These are phyloP conservation scores for Inga leiocalycina DNA, from an alignment of 306 rosid species.

Conservation along the genomic window DNA sequence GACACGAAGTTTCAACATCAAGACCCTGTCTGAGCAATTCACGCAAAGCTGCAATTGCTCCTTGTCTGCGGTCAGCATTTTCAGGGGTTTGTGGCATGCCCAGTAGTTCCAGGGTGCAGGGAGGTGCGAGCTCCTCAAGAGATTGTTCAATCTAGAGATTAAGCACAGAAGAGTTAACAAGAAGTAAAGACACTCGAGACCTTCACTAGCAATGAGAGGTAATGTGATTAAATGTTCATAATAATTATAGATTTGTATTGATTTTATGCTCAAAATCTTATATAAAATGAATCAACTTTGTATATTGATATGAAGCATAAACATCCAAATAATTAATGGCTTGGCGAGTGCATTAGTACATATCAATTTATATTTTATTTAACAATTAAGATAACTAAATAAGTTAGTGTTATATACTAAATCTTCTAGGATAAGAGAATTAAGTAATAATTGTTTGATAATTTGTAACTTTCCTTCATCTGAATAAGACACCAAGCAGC, in stretches of 20 bases:
- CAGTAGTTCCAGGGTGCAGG: conserved; percentile 90
- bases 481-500: neutral
- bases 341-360: neutral
- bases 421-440: neutral
- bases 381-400: neutral
- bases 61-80: conserved; percentile 78
- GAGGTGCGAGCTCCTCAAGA: conserved; percentile 98
- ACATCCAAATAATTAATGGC: neutral
- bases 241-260: neutral
- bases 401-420: neutral
- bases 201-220: neutral
- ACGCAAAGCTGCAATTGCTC: conserved; percentile 93
- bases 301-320: neutral
- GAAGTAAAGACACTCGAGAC: neutral
- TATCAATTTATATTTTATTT: neutral
- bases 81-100: conserved; percentile 71
- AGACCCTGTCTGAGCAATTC: conserved; percentile 96
- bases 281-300: neutral
- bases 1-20: conserved; percentile 84
- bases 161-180: conserved; percentile 24
- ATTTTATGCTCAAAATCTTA: neutral
- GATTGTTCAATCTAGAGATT: conserved; percentile 89
- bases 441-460: neutral
- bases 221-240: conserved; percentile 2
- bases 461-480: neutral